Conservation (phyloP, 495 filamentous ascomycete species). For the Bryoglossum gracile region DNA sequence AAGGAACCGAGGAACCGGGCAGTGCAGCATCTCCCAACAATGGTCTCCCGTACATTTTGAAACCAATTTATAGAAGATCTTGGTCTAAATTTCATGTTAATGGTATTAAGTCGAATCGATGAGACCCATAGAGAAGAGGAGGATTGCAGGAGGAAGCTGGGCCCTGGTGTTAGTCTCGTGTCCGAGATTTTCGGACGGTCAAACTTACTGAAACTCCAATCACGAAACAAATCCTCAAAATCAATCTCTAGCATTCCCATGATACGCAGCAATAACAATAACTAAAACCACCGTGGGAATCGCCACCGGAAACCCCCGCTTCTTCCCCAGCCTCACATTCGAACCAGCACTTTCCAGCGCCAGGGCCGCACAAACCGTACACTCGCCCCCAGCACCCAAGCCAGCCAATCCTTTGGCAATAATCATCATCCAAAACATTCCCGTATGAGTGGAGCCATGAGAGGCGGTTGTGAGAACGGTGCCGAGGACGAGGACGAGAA, state of each 20-base stretch:
- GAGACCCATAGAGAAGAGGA: conserved; percentile 30
- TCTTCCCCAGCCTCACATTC: conserved; percentile 27
- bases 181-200: not conserved
- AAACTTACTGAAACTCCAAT: conserved; percentile 31
- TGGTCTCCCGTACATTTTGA: conserved; percentile 11
- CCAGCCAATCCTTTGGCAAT: conserved; percentile 42
- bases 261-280: conserved; percentile 37
- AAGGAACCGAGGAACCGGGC: conserved; percentile 41
- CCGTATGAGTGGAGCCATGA: conserved; percentile 36
- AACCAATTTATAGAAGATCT: conserved; percentile 12
- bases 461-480: conserved; percentile 42
- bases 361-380: conserved; percentile 34
- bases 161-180: not conserved
- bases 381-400: conserved; percentile 40
- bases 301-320: conserved; percentile 39
- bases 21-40: conserved; percentile 5
- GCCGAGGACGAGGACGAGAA: conserved; percentile 43
- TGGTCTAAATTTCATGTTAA: conserved; percentile 9
- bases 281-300: conserved; percentile 40
- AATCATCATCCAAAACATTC: conserved; percentile 50
- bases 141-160: conserved; percentile 21
- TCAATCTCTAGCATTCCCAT: conserved; percentile 30
- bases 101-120: conserved; percentile 11
- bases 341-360: conserved; percentile 41
- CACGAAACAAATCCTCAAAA: conserved; percentile 34